A percentile compares a stretch with the other conserved stretches of the same genome.
These are phyloP conservation scores for Colletotrichum sp. DNA, from an alignment of 2,329 filamentous ascomycete species.

Conservation along the genomic window DNA sequence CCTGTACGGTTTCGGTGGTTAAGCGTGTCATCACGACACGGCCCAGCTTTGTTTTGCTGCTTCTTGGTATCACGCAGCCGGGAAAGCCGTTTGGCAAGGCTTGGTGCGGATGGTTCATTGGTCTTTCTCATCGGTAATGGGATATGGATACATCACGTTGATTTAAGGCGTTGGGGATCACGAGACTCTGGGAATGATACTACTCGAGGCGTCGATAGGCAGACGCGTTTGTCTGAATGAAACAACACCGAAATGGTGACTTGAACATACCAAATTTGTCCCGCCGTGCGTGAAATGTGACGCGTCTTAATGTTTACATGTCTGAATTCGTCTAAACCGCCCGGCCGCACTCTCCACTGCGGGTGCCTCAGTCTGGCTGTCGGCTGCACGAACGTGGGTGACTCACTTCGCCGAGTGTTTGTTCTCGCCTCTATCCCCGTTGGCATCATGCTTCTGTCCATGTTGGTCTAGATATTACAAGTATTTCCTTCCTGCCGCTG, in stretches of 20 bases:
- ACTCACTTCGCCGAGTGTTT: background rate
- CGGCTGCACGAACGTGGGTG: background rate
- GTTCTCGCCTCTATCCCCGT: background rate
- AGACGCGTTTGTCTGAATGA: conserved; percentile 23
- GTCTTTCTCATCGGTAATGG: conserved; percentile 20
- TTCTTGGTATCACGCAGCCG: background rate
- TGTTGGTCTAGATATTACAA: conserved; percentile 52
- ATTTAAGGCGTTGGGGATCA: conserved; percentile 29
- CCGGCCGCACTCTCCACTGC: background rate
- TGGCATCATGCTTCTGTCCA: background rate
- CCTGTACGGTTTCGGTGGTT: conserved; percentile 91
- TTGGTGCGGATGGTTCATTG: conserved; percentile 8
- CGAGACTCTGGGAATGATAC: conserved; percentile 23
- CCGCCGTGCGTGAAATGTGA: background rate
- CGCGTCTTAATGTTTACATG: background rate
- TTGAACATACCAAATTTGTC: conserved; percentile 12
- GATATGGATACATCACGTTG: conserved; percentile 24
- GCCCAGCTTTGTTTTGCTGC: background rate
- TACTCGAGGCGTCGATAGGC: conserved; percentile 25
- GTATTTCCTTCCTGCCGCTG: conserved; percentile 91
- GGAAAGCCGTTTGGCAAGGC: background rate
- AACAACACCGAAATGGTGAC: conserved; percentile 23
- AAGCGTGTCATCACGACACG: conserved; percentile 40
- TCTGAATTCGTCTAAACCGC: background rate
- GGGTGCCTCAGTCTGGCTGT: background rate